Evolutionary conservation across 2,329 filamentous ascomycete genomes (phyloP).

Genomic region (Colletotrichum sp.): DNA sequence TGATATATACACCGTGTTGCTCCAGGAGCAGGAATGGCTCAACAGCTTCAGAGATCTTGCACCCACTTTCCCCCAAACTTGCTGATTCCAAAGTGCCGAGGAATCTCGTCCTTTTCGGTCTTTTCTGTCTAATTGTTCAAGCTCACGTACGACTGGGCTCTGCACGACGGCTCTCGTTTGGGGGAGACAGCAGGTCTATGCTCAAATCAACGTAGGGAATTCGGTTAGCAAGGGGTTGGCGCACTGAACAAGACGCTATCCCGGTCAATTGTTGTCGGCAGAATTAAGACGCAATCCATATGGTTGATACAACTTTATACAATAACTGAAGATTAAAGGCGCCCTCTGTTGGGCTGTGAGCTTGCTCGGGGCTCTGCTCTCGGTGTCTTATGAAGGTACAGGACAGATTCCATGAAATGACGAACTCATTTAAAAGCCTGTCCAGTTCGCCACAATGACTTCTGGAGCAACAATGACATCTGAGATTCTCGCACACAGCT

Average conservation of each 20-base stretch:
- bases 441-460: neutral
- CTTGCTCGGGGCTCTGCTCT: rapidly evolving
- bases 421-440: neutral
- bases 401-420: neutral
- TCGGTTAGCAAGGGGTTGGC: neutral
- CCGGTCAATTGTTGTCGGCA: rapidly evolving
- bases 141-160: neutral
- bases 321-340: neutral
- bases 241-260: neutral
- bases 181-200: neutral
- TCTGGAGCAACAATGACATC: neutral
- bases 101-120: neutral
- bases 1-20: too few relatives aligned
- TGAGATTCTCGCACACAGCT: neutral
- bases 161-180: neutral
- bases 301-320: neutral
- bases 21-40: neutral
- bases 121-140: neutral
- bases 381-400: neutral
- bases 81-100: rapidly evolving
- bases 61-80: rapidly evolving
- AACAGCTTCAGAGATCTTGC: neutral
- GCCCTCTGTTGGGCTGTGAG: neutral
- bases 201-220: neutral
- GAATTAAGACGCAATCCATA: rapidly evolving